These are phyloP conservation scores for Lagenidium giganteum DNA, from an alignment of 352 stramenopile genomes.

Conservation along the genomic window DNA sequence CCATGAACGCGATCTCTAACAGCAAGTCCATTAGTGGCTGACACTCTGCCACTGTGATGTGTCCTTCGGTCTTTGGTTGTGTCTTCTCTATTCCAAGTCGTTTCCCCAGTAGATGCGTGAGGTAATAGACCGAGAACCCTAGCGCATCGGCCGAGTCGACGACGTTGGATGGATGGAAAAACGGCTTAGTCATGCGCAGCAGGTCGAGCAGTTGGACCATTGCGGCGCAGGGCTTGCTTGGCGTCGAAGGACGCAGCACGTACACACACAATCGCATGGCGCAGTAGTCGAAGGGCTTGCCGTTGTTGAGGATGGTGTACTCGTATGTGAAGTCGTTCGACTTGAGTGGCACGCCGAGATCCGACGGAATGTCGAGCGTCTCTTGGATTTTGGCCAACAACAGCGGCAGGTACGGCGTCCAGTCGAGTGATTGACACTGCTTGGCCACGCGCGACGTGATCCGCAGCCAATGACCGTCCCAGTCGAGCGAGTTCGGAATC, in stretches of 20 bases:
- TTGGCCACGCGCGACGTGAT: slow-evolving; percentile 56
- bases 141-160: slow-evolving; percentile 48
- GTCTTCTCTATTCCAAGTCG: slow-evolving; percentile 50
- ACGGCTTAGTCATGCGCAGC: slow-evolving; percentile 47
- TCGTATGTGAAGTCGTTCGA: slow-evolving; percentile 43
- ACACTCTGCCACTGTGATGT: slow-evolving; percentile 24
- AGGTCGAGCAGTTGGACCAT: slow-evolving; percentile 64
- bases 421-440: too few species aligned
- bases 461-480: slow-evolving; percentile 75
- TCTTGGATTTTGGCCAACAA: slow-evolving; percentile 68
- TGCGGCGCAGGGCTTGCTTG: slow-evolving; percentile 26
- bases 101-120: slow-evolving; percentile 41
- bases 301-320: slow-evolving; percentile 42
- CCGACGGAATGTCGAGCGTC: slow-evolving; percentile 50
- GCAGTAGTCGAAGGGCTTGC: slow-evolving; percentile 48
- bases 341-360: slow-evolving; percentile 59
- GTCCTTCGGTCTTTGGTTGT: too few species aligned
- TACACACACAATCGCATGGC: slow-evolving; percentile 53
- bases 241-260: slow-evolving; percentile 22
- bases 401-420: slow-evolving; percentile 41
- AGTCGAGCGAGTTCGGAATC: slow-evolving; percentile 46
- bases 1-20: slow-evolving; percentile 50
- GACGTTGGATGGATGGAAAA: slow-evolving; percentile 74
- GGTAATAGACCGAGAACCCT: slow-evolving; percentile 50
- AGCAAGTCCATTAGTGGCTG: slow-evolving; percentile 38